Evolutionary conservation across 2,329 filamentous ascomycete species (phyloP), one percentile per base, ranked within the genome.

Genomic region (Cercospora sp.): DNA sequence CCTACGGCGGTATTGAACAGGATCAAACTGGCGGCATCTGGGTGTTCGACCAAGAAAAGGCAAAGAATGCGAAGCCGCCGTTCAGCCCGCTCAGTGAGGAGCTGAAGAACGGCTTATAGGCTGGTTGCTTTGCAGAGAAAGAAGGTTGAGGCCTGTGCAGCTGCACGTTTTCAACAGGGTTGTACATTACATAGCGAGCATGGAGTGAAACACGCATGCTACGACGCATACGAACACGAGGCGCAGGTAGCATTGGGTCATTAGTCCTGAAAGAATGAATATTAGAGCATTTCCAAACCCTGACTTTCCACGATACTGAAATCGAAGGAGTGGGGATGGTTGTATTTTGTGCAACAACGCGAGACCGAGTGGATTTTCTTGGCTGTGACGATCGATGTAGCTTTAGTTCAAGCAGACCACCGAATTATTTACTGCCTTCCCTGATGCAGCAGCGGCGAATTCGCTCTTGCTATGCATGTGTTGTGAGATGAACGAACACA

Each of bases 1-100:
- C 81, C 64, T 68, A 73, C 28, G 78, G 76, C 12, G 71, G 69
- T 48, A 73, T 88, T 18, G 90, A 91, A 71, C 80, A 84, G 40
- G 86, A 87, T 58, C 89, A 90, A 81, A 92, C 90, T 1, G 88
- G 87, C 64, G 90, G 90, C 0, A 83, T 92, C 33, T 92, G 90
- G 90, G 82, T 87, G 67, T 92, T 90, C 77, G 88, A 90, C 78
- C 78, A 83, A 70, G 77, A 82, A 67, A 86, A 85, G 75, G 85
- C 83, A 7, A 73, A 72, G 65, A 73, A 72, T 51, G 75, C 75
- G 3, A 73, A 74, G 74, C 72, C 75, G 58, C 75, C 75, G 33
- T 78, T 74, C 68, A 69, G 68, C 59, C 45, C 65, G 33, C 68
- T 76, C 53, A 76, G 72, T 59, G 68, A 72, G 68, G 65, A 75